A percentile compares a stretch with the other conserved stretches of the same genome.
Evolutionary conservation across 345 rosid species (phyloP).

Genomic region (Psidium friedrichsthalianum): DNA sequence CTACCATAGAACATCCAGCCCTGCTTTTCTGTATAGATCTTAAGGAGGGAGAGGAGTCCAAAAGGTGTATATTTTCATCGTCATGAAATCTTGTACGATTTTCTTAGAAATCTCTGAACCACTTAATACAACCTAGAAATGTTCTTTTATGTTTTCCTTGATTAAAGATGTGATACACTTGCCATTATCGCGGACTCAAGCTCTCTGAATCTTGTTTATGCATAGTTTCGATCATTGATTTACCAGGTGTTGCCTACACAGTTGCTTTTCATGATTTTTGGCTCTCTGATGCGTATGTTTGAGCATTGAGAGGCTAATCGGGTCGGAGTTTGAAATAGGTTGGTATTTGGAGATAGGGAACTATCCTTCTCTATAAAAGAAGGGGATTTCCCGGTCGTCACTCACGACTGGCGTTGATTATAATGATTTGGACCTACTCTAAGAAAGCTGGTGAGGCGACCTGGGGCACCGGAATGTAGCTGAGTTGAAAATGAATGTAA

Average conservation of each 20-base stretch:
- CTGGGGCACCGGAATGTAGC: neutral
- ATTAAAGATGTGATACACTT: neutral
- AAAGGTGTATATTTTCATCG: slow-evolving; percentile 9
- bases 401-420: neutral
- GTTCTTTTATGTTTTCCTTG: neutral
- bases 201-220: neutral
- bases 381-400: no score
- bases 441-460: neutral
- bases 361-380: no score
- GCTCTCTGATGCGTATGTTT: neutral
- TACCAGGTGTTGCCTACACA: neutral
- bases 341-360: no score
- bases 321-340: neutral
- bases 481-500: neutral
- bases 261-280: neutral
- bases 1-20: slow-evolving; percentile 8
- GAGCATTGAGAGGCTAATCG: neutral
- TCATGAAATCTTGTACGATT: neutral
- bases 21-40: slow-evolving; percentile 26
- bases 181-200: neutral
- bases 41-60: neutral
- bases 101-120: neutral
- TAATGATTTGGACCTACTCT: neutral
- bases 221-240: neutral
- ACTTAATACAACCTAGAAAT: neutral